phyloP scores from a whole-genome alignment of 2,329 filamentous ascomycete species.

The Aspergillus sp. region DNA sequence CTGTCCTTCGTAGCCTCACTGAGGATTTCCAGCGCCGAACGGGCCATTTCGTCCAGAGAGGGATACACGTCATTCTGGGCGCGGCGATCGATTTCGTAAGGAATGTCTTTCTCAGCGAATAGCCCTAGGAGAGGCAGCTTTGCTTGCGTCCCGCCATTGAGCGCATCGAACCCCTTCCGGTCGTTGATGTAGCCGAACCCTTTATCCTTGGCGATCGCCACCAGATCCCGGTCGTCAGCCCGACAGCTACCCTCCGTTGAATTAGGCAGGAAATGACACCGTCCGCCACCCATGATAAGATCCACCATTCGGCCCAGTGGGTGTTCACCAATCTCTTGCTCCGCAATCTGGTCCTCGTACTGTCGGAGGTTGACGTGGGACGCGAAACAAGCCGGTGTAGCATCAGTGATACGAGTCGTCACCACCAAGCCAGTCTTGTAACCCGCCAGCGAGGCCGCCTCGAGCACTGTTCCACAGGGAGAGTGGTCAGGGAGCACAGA shows the following conservation, averaged over 20 bases:
- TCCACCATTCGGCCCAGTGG: constrained; percentile 85
- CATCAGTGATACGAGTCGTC: constrained; percentile 92
- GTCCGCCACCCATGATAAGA: constrained; percentile 86
- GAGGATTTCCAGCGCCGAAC: constrained; percentile 75
- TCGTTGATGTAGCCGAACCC: constrained; percentile 78
- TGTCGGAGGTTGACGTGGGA: constrained; percentile 76
- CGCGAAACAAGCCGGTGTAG: constrained; percentile 93
- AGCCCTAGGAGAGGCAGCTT: constrained; percentile 83
- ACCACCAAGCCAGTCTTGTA: constrained; percentile 94
- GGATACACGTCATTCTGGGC: constrained; percentile 79
- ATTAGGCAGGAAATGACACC: constrained; percentile 91
- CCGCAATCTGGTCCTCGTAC: constrained; percentile 86
- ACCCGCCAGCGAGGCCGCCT: constrained; percentile 87
- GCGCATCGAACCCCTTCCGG: constrained; percentile 71
- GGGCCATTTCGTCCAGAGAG: constrained; percentile 86
- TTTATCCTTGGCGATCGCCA: constrained; percentile 69
- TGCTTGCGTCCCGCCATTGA: constrained; percentile 66
- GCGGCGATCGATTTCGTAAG: constrained; percentile 88
- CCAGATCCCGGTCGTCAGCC: constrained; percentile 72
- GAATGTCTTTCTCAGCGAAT: constrained; percentile 78
- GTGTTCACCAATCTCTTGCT: constrained; percentile 87
- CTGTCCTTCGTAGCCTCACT: constrained; percentile 77
- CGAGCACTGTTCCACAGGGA: constrained; percentile 88
- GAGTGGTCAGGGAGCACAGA: constrained; percentile 79
- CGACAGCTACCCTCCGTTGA: constrained; percentile 78